phyloP scores from a whole-genome alignment of 345 rosid species.

The Rubroshorea leprosula region DNA sequence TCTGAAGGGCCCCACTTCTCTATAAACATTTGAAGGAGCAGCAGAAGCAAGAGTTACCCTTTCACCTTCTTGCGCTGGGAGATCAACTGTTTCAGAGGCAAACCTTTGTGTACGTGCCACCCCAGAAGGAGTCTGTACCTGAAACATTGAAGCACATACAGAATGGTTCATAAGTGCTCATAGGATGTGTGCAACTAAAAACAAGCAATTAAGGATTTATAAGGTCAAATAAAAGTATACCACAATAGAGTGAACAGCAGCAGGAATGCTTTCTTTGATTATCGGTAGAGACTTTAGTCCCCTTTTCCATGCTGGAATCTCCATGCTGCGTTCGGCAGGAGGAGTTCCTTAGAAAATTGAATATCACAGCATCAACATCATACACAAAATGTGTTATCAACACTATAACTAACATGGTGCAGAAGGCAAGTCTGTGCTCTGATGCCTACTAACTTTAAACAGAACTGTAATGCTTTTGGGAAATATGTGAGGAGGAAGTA shows the following conservation, averaged over 20 bases:
- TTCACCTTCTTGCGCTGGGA: conserved; percentile 92
- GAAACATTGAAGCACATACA: conserved; percentile 14
- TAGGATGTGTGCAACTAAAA: too few species aligned
- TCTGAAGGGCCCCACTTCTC: conserved; percentile 77
- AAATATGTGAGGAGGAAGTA: background rate
- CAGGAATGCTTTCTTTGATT: conserved; percentile 58
- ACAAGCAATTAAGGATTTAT: too few species aligned
- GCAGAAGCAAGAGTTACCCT: conserved; percentile 88
- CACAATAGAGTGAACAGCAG: conserved; percentile 90
- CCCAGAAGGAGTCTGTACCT: conserved; percentile 90
- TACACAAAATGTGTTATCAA: conserved; percentile 25
- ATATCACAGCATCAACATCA: conserved; percentile 89
- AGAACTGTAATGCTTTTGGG: background rate
- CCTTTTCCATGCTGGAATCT: conserved; percentile 85
- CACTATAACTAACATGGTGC: conserved; percentile 7
- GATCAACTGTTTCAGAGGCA: conserved; percentile 88
- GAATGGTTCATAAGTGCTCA: conserved; percentile 1
- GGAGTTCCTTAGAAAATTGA: conserved; percentile 98
- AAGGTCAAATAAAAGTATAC: conserved; percentile 31
- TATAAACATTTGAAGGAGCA: conserved; percentile 65
- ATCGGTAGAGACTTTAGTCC: conserved; percentile 77
- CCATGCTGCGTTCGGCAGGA: conserved; percentile 99
- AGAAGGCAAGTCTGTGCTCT: background rate
- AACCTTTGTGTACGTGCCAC: conserved; percentile 78
- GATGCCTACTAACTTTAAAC: conserved; percentile 1